phyloP scores from a whole-genome alignment of 2,329 filamentous ascomycete species.

The Phaeoacremonium minimum region DNA sequence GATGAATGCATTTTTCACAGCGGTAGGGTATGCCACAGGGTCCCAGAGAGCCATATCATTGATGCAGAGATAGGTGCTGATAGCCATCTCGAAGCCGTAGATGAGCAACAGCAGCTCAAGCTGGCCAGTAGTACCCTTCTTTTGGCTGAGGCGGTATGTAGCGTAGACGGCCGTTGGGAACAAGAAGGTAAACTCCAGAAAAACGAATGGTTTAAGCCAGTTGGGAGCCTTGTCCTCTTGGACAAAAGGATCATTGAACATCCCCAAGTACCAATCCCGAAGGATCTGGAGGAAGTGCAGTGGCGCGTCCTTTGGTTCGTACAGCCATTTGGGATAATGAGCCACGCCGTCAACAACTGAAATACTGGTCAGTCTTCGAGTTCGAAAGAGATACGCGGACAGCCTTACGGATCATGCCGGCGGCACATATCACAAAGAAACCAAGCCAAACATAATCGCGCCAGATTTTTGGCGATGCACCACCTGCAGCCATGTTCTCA shows the following conservation, averaged over 20 bases:
- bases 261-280: conserved; percentile 39
- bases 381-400: neutral
- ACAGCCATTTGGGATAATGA: conserved; percentile 46
- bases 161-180: conserved; percentile 47
- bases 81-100: conserved; percentile 45
- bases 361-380: neutral
- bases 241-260: conserved; percentile 51
- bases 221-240: conserved; percentile 27
- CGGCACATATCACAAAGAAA: conserved; percentile 25
- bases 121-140: conserved; percentile 25
- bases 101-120: conserved; percentile 47
- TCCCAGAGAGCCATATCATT: conserved; percentile 47
- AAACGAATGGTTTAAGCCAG: conserved; percentile 49
- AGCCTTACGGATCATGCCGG: conserved; percentile 23
- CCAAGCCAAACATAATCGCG: conserved; percentile 23
- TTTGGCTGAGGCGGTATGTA: conserved; percentile 29
- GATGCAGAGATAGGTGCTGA: conserved; percentile 48
- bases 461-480: conserved; percentile 9
- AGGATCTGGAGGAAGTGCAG: conserved; percentile 42
- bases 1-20: conserved; percentile 40
- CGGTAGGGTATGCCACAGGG: conserved; percentile 32
- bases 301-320: conserved; percentile 32
- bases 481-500: no score
- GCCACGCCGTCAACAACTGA: conserved; percentile 50
- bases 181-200: conserved; percentile 44